Percentiles rank a stretch among this genome's conserved stretches.
phyloP scores from a whole-genome alignment of 495 filamentous ascomycete species.

The Penicillium cinerascens region DNA sequence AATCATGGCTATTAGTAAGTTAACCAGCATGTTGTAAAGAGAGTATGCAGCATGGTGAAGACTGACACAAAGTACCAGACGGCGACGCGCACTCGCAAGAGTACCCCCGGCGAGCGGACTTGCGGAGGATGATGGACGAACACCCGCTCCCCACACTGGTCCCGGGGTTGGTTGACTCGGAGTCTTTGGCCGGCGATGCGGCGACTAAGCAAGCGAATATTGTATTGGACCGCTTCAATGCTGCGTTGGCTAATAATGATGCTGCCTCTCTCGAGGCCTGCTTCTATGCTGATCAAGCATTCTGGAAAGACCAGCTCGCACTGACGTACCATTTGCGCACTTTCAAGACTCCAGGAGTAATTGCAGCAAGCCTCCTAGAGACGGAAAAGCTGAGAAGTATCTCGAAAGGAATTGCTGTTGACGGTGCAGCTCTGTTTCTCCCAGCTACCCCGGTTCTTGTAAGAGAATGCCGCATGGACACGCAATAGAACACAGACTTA shows the following conservation, averaged over 20 bases:
- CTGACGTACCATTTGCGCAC: slow-evolving; percentile 25
- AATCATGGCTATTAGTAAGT: neutral
- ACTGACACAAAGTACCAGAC: neutral
- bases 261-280: slow-evolving; percentile 1
- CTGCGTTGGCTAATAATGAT: slow-evolving; percentile 13
- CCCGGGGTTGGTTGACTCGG: slow-evolving; percentile 11
- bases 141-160: slow-evolving; percentile 13
- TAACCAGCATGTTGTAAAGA: neutral
- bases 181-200: slow-evolving; percentile 12
- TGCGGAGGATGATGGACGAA: slow-evolving; percentile 22
- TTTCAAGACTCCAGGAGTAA: slow-evolving; percentile 1
- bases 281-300: slow-evolving; percentile 20
- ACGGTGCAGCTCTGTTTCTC: slow-evolving; percentile 14
- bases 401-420: slow-evolving; percentile 13
- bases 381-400: slow-evolving; percentile 13
- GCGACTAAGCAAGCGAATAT: slow-evolving; percentile 9
- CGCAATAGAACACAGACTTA: neutral
- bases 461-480: slow-evolving; percentile 1
- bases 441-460: slow-evolving; percentile 15
- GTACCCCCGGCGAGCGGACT: slow-evolving; percentile 12
- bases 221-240: slow-evolving; percentile 10
- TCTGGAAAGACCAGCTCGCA: slow-evolving; percentile 22
- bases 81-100: slow-evolving; percentile 1
- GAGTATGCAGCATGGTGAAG: neutral
- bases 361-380: slow-evolving; percentile 15